Base-by-base conservation (phyloP, 768 basidiomycete genomes). In the Suillus luteus region DNA sequence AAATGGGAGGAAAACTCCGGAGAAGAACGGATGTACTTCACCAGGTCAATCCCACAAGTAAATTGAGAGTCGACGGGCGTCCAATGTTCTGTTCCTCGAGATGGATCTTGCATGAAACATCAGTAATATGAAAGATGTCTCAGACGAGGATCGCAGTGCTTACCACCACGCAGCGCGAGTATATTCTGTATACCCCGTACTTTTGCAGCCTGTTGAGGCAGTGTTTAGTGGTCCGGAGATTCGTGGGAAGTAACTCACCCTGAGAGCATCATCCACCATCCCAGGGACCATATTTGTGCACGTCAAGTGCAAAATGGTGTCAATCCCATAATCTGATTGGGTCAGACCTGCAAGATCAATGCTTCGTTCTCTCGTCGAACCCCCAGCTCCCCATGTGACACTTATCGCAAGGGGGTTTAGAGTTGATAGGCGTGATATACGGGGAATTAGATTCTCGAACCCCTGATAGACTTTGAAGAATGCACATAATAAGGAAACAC, bases 371-470 rank as follows among this genome's bases (percentile, higher is more conserved):
- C 86, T 93, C 0, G 96, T 99, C 8, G 88, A 87, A 2, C 97
- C 96, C 11, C 97, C 96, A 0, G 97, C 96, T 51, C 97, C 97
- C 97, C 97, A 99, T 70, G 97, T 99, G 24, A 99, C 84, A 70
- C 90, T 95, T 63, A 99, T 84, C 27, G 92, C 95, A 7, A 95
- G 81, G 7, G 95, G 95, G 41, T 86, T 78, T 15, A 99, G 81
- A 7, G 79, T 70, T n/a, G 89, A 81, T 63, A 99, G 81, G 57
- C 97, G 86, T 35, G 89, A 85, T 67, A 99, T 93, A 52, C 97
- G 92, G 58, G 92, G 81, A 65, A 95, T 80, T 27, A 99, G 82
- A 74, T 99, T 99, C 71, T 92, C 88, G 70, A 97, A 92, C 58
- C 96, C 96, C 88, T 96, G 76, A 48, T 43, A 66, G 31, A 22